A percentile compares a stretch with the other conserved stretches of the same genome.
These are phyloP conservation scores for Tilletia indica DNA, from an alignment of 1,284 basidiomycete genomes.

Conservation along the genomic window DNA sequence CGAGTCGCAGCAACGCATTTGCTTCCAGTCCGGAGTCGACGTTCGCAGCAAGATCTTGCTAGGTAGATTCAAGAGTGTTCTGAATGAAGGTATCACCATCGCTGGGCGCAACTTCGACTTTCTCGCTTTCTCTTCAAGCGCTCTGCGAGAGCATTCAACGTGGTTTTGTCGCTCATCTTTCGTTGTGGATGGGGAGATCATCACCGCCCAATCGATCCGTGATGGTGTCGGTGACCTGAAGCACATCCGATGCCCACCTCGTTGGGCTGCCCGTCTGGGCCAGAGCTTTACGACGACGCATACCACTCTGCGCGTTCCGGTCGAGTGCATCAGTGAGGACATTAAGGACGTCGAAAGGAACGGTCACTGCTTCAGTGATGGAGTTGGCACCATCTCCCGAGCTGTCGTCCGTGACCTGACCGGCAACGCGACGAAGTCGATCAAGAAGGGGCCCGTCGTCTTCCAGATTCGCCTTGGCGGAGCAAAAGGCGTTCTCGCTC, in stretches of 20 bases:
- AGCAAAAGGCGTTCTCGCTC: conserved; percentile 71
- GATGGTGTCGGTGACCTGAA: conserved; percentile 31
- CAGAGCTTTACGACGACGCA: conserved; percentile 12
- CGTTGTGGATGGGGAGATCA: conserved; percentile 60
- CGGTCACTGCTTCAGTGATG: conserved; percentile 64
- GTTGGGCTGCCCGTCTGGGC: conserved; percentile 15
- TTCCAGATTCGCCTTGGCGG: conserved; percentile 76
- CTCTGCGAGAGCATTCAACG: conserved; percentile 70
- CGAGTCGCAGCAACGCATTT: conserved; percentile 69
- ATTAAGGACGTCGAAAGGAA: conserved; percentile 27
- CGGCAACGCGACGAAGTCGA: background rate
- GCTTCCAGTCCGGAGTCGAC: conserved; percentile 68
- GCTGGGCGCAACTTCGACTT: conserved; percentile 70
- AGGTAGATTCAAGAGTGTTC: conserved; percentile 65
- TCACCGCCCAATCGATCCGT: conserved; percentile 32
- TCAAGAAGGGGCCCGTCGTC: conserved; percentile 36
- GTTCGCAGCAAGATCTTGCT: conserved; percentile 62
- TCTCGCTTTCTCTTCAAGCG: conserved; percentile 71
- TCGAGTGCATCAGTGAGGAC: conserved; percentile 15
- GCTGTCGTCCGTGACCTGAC: conserved; percentile 63
- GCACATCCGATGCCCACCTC: conserved; percentile 17
- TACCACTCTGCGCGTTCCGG: background rate
- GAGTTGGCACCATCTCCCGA: conserved; percentile 68
- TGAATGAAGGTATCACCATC: conserved; percentile 69
- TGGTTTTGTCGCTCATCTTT: conserved; percentile 70